Conservation (phyloP, 2,329 filamentous ascomycete genomes). For the Onygenales sp. region DNA sequence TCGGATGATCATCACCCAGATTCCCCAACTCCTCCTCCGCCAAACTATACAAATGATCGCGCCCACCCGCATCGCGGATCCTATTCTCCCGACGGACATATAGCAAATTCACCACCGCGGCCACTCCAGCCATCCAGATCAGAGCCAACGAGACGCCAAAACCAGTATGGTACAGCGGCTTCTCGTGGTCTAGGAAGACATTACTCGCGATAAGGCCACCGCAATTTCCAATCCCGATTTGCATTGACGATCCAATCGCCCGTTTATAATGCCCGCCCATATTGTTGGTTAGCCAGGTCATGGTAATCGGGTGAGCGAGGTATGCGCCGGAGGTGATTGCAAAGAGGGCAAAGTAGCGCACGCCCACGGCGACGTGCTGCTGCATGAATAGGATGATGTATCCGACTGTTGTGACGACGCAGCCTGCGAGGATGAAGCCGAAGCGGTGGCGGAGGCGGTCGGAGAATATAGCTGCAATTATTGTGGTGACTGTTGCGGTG, state of each 20-base stretch:
- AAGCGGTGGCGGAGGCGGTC: constrained; percentile 45
- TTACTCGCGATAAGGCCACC: constrained; percentile 27
- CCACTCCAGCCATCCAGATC: no score
- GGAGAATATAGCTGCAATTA: constrained; percentile 41
- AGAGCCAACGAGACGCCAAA: constrained; percentile 29
- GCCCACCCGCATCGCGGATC: constrained; percentile 23
- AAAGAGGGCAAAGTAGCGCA: constrained; percentile 47
- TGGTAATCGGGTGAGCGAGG: constrained; percentile 44
- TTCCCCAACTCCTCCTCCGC: constrained; percentile 26
- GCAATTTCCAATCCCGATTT: constrained; percentile 31
- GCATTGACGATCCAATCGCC: constrained; percentile 43
- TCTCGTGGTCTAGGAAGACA: constrained; percentile 21
- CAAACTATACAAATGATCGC: constrained; percentile 24
- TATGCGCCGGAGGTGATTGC: constrained; percentile 46
- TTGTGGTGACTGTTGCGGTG: constrained; percentile 52
- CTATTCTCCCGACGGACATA: constrained; percentile 24
- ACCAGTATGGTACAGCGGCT: constrained; percentile 19
- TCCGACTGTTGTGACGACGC: constrained; percentile 42
- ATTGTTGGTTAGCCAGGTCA: constrained; percentile 50
- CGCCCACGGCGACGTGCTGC: constrained; percentile 36
- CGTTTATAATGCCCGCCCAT: constrained; percentile 51
- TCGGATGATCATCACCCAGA: constrained; percentile 30
- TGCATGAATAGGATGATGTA: constrained; percentile 48
- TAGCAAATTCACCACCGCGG: no score
- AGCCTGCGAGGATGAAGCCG: constrained; percentile 44